A percentile compares a stretch with the other conserved stretches of the same genome.
Conservation (phyloP, 257 asterid genomes). For the Solanum ossicruentum region DNA sequence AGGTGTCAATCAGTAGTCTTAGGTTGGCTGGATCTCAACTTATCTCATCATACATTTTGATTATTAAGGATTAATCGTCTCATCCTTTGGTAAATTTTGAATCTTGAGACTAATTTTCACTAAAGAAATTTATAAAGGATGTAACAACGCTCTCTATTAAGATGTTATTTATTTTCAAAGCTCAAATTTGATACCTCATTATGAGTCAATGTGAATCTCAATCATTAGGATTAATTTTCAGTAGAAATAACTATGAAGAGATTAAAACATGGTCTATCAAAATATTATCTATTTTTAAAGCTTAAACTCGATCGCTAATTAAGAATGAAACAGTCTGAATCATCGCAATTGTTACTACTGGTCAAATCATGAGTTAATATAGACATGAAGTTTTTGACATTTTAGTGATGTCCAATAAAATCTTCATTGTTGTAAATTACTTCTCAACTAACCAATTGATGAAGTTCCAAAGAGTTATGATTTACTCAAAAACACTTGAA, state of each 20-base stretch:
- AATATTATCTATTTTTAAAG: not conserved
- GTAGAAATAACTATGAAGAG: fast-evolving
- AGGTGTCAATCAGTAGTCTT: not conserved
- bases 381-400: too few relatives aligned
- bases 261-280: not conserved
- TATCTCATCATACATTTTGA: not conserved
- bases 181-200: too few relatives aligned
- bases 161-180: not conserved
- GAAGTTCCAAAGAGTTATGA: not conserved
- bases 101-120: too few relatives aligned
- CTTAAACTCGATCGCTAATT: not conserved
- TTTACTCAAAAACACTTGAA: not conserved
- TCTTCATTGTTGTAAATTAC: not conserved
- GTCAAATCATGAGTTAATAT: not conserved
- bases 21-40: not conserved
- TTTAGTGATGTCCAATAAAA: not conserved
- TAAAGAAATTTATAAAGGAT: not conserved
- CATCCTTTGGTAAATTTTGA: too few relatives aligned
- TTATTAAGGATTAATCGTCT: not conserved
- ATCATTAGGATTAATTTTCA: not conserved
- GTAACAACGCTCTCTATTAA: not conserved
- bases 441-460: not conserved
- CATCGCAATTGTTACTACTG: not conserved
- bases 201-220: not conserved
- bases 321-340: not conserved